Conservation (phyloP, 2,329 filamentous ascomycete species). For the Didymella arachidicola region DNA sequence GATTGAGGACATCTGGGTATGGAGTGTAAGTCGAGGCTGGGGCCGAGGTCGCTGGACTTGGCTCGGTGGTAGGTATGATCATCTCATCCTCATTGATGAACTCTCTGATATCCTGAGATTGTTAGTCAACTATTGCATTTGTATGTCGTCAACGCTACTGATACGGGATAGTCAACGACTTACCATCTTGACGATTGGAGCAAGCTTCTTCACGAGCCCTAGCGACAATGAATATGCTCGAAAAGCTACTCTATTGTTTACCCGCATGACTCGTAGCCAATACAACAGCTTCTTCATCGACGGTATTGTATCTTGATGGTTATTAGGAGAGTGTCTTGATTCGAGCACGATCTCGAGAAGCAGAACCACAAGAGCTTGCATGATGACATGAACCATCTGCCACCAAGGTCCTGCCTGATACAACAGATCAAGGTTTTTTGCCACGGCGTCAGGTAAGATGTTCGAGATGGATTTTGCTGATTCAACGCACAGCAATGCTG, state of each 20-base stretch:
- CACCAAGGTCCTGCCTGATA: conserved; percentile 49
- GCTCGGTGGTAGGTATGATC: not conserved
- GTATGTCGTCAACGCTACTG: not conserved
- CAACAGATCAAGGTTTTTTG: conserved; percentile 14
- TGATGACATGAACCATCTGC: conserved; percentile 43
- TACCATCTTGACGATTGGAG: conserved; percentile 19
- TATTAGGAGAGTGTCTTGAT: conserved; percentile 22
- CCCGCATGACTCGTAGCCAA: conserved; percentile 46
- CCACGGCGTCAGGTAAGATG: conserved; percentile 42
- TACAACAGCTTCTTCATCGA: conserved; percentile 44
- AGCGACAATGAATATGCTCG: conserved; percentile 39
- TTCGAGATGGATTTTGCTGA: conserved; percentile 45
- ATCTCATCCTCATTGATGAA: conserved; percentile 27
- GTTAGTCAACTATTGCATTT: not conserved
- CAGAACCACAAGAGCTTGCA: conserved; percentile 50
- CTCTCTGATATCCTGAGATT: conserved; percentile 27
- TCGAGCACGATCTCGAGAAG: conserved; percentile 49
- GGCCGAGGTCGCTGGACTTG: not conserved
- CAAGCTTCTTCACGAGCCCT: conserved; percentile 28
- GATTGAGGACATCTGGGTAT: conserved; percentile 16
- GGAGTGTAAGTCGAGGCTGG: conserved; percentile 2
- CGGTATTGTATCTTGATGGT: conserved; percentile 34
- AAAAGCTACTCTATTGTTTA: conserved; percentile 39
- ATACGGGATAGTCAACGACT: not conserved
- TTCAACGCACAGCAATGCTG: conserved; percentile 44